Conservation (phyloP, 2,329 filamentous ascomycete genomes). For the Botrytis hyacinthi region DNA sequence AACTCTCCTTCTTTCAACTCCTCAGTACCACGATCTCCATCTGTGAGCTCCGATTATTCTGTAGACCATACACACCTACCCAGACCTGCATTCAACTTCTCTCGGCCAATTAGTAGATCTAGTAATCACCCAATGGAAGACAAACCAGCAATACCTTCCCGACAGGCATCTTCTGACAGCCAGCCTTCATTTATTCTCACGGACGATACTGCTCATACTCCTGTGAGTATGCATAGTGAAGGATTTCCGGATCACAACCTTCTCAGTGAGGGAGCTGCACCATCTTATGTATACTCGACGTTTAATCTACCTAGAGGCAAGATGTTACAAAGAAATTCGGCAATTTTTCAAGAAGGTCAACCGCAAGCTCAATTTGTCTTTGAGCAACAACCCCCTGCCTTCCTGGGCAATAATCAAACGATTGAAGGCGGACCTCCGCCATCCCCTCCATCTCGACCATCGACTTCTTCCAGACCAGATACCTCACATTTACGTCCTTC, state of each 20-base stretch:
- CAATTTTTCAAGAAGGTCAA: constrained; percentile 55
- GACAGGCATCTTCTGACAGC: constrained; percentile 66
- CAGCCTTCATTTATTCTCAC: constrained; percentile 60
- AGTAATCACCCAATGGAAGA: constrained; percentile 48
- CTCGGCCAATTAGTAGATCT: constrained; percentile 77
- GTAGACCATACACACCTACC: constrained; percentile 57
- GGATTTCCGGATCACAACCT: constrained; percentile 55
- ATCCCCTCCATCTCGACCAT: constrained; percentile 59
- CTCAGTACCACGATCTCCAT: constrained; percentile 72
- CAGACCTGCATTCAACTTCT: constrained; percentile 87
- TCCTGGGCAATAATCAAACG: constrained; percentile 45
- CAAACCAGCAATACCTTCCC: constrained; percentile 52
- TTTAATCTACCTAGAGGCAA: constrained; percentile 83
- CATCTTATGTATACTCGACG: constrained; percentile 84
- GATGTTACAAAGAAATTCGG: constrained; percentile 65
- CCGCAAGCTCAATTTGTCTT: constrained; percentile 57
- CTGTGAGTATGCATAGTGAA: constrained; percentile 70
- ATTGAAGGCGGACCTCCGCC: constrained; percentile 52
- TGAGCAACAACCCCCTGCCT: constrained; percentile 51
- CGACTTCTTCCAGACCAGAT: constrained; percentile 49
- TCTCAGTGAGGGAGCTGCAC: constrained; percentile 50
- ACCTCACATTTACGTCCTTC: constrained; percentile 44
- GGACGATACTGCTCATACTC: constrained; percentile 66
- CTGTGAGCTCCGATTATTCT: constrained; percentile 78
- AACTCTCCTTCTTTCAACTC: constrained; percentile 58